Conservation (phyloP, 148 eudicot species). For the Spergularia marina region DNA sequence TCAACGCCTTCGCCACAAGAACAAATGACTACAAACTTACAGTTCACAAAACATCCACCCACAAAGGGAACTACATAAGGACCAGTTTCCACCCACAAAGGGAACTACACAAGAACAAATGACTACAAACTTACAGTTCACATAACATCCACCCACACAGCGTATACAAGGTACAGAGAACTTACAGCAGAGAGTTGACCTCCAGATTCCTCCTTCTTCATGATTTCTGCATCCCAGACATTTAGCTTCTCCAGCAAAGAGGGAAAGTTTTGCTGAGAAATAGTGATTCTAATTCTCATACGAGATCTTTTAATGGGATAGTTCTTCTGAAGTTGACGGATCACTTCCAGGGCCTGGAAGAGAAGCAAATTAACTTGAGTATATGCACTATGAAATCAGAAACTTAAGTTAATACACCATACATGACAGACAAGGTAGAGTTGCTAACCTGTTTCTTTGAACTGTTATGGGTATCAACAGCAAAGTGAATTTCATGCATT, state of each 20-base stretch:
- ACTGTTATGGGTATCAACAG: slow-evolving; percentile 86
- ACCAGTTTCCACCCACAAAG: background rate
- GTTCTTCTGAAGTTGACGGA: slow-evolving; percentile 80
- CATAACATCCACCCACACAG: background rate
- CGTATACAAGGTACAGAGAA: slow-evolving; percentile 4
- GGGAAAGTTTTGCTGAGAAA: slow-evolving; percentile 42
- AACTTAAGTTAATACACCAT: background rate
- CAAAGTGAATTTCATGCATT: slow-evolving; percentile 97
- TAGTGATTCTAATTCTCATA: slow-evolving; percentile 66
- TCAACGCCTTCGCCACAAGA: background rate
- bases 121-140: background rate
- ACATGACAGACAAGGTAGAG: background rate
- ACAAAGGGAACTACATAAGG: background rate
- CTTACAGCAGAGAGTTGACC: slow-evolving; percentile 74
- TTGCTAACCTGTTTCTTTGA: slow-evolving; percentile 86
- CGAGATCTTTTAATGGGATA: slow-evolving; percentile 88
- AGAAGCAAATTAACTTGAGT: slow-evolving; percentile 7
- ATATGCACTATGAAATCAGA: slow-evolving; percentile 8
- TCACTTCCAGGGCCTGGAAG: slow-evolving; percentile 82
- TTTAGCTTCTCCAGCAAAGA: slow-evolving; percentile 63
- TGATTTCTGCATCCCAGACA: slow-evolving; percentile 55
- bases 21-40: background rate
- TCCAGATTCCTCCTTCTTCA: slow-evolving; percentile 74
- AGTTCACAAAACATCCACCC: background rate
- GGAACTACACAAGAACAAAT: background rate